Evolutionary conservation across 768 basidiomycete species (phyloP).

Genomic region (Xerocomellus chrysenteron): DNA sequence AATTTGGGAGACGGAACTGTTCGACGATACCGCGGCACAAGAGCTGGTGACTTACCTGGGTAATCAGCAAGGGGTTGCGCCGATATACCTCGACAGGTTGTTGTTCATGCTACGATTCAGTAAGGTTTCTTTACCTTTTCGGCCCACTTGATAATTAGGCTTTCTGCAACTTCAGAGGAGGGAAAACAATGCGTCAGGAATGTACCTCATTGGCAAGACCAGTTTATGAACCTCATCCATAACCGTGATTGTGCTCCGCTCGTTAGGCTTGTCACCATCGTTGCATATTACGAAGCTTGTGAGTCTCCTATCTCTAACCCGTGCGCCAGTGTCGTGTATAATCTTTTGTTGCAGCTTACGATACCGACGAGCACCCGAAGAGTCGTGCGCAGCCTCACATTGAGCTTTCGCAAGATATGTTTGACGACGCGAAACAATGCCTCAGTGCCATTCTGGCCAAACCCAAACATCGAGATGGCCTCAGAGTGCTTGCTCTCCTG

Average conservation of each 20-base stretch:
- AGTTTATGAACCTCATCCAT: slow-evolving; percentile 5
- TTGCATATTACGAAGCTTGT: slow-evolving; percentile 20
- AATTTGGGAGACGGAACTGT: slow-evolving; percentile 19
- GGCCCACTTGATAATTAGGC: background rate
- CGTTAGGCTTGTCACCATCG: slow-evolving; percentile 15
- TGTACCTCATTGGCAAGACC: slow-evolving; percentile 4
- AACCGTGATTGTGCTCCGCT: slow-evolving; percentile 7
- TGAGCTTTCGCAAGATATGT: background rate
- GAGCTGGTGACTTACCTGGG: slow-evolving; percentile 6
- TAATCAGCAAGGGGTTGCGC: slow-evolving; percentile 14
- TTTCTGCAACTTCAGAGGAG: slow-evolving; percentile 5
- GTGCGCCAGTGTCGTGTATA: too few relatives aligned
- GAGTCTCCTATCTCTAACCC: too few relatives aligned
- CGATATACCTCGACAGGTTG: slow-evolving; percentile 5
- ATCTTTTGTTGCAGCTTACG: slow-evolving; percentile 9
- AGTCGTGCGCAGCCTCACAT: background rate
- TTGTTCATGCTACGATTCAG: slow-evolving; percentile 15
- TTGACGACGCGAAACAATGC: slow-evolving; percentile 9
- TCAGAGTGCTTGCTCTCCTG: slow-evolving; percentile 20
- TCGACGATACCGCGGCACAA: slow-evolving; percentile 12
- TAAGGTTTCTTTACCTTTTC: background rate
- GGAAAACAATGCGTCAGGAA: slow-evolving; percentile 16
- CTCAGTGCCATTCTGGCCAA: slow-evolving; percentile 5
- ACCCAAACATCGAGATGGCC: slow-evolving; percentile 18
- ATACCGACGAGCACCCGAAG: background rate